Conservation (phyloP, 1,284 basidiomycete species). For the Ceratobasidium sp. region DNA sequence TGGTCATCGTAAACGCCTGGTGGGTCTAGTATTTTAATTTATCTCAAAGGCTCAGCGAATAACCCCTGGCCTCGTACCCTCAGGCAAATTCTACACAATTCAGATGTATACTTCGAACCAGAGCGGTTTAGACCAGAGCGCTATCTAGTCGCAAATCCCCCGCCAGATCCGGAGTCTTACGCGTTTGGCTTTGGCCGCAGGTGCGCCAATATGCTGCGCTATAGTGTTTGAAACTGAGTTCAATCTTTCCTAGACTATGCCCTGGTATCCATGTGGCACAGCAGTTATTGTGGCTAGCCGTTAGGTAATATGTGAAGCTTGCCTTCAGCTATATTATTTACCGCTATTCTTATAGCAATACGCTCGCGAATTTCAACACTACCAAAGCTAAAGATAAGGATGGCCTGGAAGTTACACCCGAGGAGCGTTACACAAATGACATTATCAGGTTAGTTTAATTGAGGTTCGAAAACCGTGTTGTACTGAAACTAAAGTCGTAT, state of each 20-base stretch:
- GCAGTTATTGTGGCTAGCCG: conserved; percentile 26
- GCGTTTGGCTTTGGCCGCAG: conserved; percentile 33
- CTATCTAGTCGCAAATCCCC: conserved; percentile 11
- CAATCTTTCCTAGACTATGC: neutral
- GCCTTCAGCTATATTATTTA: too few relatives aligned
- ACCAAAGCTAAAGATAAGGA: conserved; percentile 28
- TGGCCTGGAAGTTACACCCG: conserved; percentile 21
- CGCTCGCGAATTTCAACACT: conserved; percentile 20
- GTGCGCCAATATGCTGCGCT: neutral
- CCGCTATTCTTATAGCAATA: neutral
- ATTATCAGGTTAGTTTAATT: conserved; percentile 33
- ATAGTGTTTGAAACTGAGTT: neutral
- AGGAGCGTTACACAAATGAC: conserved; percentile 34
- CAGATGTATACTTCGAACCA: conserved; percentile 20
- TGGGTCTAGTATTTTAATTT: neutral
- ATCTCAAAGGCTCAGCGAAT: neutral
- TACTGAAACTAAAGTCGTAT: neutral
- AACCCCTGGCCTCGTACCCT: neutral
- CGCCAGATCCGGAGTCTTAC: conserved; percentile 18
- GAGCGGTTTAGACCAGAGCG: conserved; percentile 15
- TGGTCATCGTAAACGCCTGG: conserved; percentile 19
- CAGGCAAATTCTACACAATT: conserved; percentile 26
- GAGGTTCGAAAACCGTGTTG: too few relatives aligned
- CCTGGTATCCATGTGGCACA: conserved; percentile 31
- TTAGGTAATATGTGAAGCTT: conserved; percentile 14